These are phyloP conservation scores for Bruguiera hainesii DNA, from an alignment of 441 rosid species.

Conservation along the genomic window DNA sequence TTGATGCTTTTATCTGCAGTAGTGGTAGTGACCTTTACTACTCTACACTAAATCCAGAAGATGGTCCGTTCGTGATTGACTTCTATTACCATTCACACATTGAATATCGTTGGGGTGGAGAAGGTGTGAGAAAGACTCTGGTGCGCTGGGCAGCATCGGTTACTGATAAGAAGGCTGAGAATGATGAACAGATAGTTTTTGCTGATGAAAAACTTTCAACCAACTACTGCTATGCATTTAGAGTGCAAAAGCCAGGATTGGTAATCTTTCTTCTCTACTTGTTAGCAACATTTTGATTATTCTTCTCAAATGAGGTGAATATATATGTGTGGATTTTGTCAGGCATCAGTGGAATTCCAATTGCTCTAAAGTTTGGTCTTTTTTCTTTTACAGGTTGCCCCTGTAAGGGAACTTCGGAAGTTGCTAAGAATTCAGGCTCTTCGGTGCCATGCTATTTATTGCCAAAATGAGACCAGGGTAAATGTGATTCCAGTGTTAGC, in stretches of 20 bases:
- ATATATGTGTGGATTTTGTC: background rate
- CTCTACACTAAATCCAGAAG: slow-evolving; percentile 59
- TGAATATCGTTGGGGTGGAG: slow-evolving; percentile 90
- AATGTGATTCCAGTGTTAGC: slow-evolving; percentile 92
- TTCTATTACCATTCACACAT: slow-evolving; percentile 77
- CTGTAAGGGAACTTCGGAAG: slow-evolving; percentile 84
- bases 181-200: slow-evolving; percentile 33
- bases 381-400: slow-evolving; percentile 54
- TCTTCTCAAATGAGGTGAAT: background rate
- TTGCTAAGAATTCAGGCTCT: slow-evolving; percentile 84
- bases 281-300: background rate
- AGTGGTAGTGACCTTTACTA: slow-evolving; percentile 92
- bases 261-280: slow-evolving; percentile 16
- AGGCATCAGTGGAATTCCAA: background rate
- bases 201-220: slow-evolving; percentile 32
- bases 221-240: slow-evolving; percentile 29
- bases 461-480: slow-evolving; percentile 76
- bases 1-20: slow-evolving; percentile 86
- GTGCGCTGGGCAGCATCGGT: slow-evolving; percentile 69
- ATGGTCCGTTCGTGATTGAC: slow-evolving; percentile 53
- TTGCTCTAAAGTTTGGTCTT: background rate
- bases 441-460: slow-evolving; percentile 79
- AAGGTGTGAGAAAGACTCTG: slow-evolving; percentile 67
- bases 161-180: slow-evolving; percentile 35
- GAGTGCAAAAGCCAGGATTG: slow-evolving; percentile 22